Percentiles rank a stretch among this genome's conserved stretches.
Conservation (phyloP, 73 alveolate species). For the Durusdinium trenchii region DNA sequence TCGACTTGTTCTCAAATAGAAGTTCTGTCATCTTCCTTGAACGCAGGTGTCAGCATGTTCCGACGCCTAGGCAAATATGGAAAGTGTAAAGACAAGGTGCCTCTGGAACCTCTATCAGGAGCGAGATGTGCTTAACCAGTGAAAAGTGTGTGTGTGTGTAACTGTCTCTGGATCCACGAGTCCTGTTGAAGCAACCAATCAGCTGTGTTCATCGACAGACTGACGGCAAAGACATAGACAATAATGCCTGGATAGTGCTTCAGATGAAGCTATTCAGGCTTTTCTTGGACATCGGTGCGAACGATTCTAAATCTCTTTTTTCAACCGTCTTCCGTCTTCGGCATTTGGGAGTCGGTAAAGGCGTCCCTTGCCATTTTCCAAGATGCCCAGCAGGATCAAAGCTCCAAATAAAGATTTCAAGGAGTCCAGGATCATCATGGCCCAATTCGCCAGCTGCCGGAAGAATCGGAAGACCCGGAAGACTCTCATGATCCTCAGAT, state of each 20-base stretch:
- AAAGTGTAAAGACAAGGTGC: no score
- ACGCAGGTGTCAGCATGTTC: no score
- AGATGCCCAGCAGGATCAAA: conserved; percentile 49
- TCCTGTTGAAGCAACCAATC: conserved; percentile 70
- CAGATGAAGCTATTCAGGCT: background rate
- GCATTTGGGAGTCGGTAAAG: no score
- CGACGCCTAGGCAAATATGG: no score
- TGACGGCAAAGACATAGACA: conserved; percentile 58
- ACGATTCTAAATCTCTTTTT: background rate
- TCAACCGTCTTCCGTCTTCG: no score
- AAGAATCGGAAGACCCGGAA: conserved; percentile 92
- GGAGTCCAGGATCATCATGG: conserved; percentile 78
- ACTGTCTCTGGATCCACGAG: background rate
- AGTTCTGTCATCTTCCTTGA: no score
- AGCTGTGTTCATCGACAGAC: conserved; percentile 83
- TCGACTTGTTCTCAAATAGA: no score
- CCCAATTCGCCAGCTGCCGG: conserved; percentile 81
- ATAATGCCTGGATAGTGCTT: conserved; percentile 5
- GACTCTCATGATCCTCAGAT: conserved; percentile 82
- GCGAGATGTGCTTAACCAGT: no score
- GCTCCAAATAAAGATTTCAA: conserved; percentile 55
- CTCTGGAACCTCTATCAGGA: no score
- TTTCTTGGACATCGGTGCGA: background rate
- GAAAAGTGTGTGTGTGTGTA: no score
- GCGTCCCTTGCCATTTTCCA: background rate